phyloP scores from a whole-genome alignment of 2,329 filamentous ascomycete genomes.

The Aspergillus sp. region DNA sequence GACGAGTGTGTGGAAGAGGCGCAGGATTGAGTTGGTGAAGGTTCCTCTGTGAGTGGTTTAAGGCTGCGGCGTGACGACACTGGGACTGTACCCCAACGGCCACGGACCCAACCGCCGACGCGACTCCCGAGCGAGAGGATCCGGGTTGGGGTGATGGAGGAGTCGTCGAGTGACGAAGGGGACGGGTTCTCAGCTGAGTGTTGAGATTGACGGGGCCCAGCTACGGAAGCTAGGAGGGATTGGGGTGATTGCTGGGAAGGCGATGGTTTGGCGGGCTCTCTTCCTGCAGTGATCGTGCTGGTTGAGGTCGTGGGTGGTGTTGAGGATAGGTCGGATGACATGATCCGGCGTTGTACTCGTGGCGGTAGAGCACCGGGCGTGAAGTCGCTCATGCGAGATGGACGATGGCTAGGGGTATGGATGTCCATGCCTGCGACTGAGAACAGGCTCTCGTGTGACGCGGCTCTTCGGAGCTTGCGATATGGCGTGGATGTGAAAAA shows the following conservation, averaged over 20 bases:
- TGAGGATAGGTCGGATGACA: conserved; percentile 43
- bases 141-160: conserved; percentile 20
- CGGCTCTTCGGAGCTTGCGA: conserved; percentile 60
- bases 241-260: conserved; percentile 28
- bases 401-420: conserved; percentile 73
- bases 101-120: conserved; percentile 66
- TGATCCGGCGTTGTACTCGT: conserved; percentile 48
- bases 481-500: conserved; percentile 26
- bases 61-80: conserved; percentile 13
- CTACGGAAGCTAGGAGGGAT: conserved; percentile 39
- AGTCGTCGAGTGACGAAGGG: conserved; percentile 22
- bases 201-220: conserved; percentile 22
- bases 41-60: conserved; percentile 8
- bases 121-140: conserved; percentile 50
- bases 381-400: conserved; percentile 68
- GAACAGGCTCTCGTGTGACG: conserved; percentile 86
- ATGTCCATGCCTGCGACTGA: conserved; percentile 88
- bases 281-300: conserved; percentile 36
- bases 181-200: conserved; percentile 21
- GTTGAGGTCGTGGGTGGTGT: conserved; percentile 40
- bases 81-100: conserved; percentile 61
- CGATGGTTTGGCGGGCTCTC: conserved; percentile 23
- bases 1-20: conserved; percentile 40
- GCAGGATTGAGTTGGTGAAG: conserved; percentile 13
- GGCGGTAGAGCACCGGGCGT: conserved; percentile 44